Evolutionary conservation across 2,329 filamentous ascomycete species (phyloP), one percentile per base, ranked within the genome.

Genomic region (Trichoderma sp.): DNA sequence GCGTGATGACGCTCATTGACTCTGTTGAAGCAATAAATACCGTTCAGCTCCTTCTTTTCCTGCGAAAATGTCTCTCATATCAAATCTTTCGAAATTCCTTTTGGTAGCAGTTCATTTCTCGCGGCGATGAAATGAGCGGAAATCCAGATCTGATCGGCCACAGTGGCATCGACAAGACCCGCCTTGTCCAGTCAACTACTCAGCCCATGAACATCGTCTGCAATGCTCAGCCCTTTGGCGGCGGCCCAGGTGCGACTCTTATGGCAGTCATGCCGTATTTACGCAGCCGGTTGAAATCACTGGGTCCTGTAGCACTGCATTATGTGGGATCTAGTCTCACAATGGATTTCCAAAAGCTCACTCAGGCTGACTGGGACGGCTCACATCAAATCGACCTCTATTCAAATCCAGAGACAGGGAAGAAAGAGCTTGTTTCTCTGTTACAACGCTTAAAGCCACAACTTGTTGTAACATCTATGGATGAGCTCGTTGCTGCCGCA

Each of bases 151-250:
- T 1, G 0, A 9, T 17, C 47, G 5, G 8, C 4, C 20, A n/a
- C 3, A 5, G 20, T 34, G 12, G 8, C n/a, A 7, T 13, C 30
- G 39, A 5, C 47, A 39, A 57, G 8, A 4, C 30, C 6, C 3
- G 7, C 30, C 20, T 13, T 6, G 36, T 8, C 15, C 0, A 23
- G 17, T 23, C 47, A 15, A 28, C 63, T 57, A 7, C 30, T 17
- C 15, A 20, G 15, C 20, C 39, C 23, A 28, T 26, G 5, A 70
- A 43, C 6, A 64, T 70, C 8, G 43, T 70, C 32, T 62, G 13
- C 32, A 70, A 70, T 17, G 68, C 68, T 20, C 68, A 70, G n/a
- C 58, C 68, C 1, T 70, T 70, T 32, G 68, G 68, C 1, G 68
- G 58, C 11, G 68, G 68, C 13, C 58, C 68, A 13, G 28, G 30